These are phyloP conservation scores for Saturnispora saitoi DNA, from an alignment of 805 yeast species.

Conservation along the genomic window DNA sequence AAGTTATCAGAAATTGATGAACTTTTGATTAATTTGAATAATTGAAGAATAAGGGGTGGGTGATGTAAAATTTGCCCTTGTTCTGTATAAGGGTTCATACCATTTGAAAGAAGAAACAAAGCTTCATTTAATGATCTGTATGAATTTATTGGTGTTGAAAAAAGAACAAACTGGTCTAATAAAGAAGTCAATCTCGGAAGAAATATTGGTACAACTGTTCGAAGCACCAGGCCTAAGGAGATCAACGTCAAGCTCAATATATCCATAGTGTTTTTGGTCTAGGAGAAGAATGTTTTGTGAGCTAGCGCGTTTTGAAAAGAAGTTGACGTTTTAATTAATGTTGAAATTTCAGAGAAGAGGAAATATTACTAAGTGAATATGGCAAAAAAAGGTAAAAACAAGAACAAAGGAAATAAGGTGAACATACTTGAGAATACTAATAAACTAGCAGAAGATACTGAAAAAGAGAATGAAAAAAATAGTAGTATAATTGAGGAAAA, in stretches of 20 bases:
- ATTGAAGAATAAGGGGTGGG: constrained; percentile 60
- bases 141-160: constrained; percentile 69
- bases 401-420: constrained; percentile 6
- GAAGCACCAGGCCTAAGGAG: constrained; percentile 19
- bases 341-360: neutral
- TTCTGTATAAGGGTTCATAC: constrained; percentile 47
- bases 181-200: constrained; percentile 26
- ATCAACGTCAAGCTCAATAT: constrained; percentile 11
- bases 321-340: neutral
- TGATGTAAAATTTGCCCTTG: constrained; percentile 85
- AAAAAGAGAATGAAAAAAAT: constrained; percentile 6
- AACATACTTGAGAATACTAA: neutral
- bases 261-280: constrained; percentile 4
- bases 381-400: constrained; percentile 12
- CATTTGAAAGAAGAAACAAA: constrained; percentile 47
- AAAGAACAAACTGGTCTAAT: constrained; percentile 46
- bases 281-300: neutral
- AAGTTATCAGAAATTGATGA: constrained; percentile 13
- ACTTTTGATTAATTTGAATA: constrained; percentile 34
- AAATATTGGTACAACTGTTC: constrained; percentile 22
- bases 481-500: constrained; percentile 7
- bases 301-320: neutral
- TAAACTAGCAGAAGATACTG: neutral
- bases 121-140: constrained; percentile 61
- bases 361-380: neutral